Evolutionary conservation across 495 filamentous ascomycete genomes (phyloP).

Genomic region (Amniculicola lignicola): DNA sequence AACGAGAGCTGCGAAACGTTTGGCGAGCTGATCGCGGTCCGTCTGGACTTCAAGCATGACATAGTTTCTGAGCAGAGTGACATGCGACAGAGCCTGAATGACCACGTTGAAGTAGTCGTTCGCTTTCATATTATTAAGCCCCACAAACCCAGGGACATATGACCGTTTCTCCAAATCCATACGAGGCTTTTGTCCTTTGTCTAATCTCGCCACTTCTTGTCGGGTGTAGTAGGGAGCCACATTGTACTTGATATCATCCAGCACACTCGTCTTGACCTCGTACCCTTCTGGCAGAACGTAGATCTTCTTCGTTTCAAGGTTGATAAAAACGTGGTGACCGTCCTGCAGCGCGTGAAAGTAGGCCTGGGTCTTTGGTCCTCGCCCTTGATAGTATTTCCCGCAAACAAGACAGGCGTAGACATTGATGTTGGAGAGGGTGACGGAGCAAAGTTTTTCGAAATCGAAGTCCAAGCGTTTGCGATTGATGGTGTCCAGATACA

Average conservation of each 20-base stretch:
- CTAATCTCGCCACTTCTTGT: conserved; percentile 73
- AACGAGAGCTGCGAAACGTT: conserved; percentile 85
- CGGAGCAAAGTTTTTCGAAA: conserved; percentile 96
- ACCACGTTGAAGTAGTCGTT: conserved; percentile 99
- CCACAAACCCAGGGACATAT: conserved; percentile 90
- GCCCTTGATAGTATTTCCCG: conserved; percentile 94
- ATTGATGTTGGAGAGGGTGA: conserved; percentile 95
- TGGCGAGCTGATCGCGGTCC: conserved; percentile 56
- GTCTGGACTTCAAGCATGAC: conserved; percentile 80
- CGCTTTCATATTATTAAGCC: conserved; percentile 99
- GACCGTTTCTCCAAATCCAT: conserved; percentile 77
- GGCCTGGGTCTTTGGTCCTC: conserved; percentile 89
- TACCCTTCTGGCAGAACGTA: conserved; percentile 97
- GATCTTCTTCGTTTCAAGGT: conserved; percentile 90
- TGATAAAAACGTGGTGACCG: conserved; percentile 95
- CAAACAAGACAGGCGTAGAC: conserved; percentile 98
- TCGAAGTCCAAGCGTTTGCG: conserved; percentile 86
- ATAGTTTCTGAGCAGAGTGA: conserved; percentile 85
- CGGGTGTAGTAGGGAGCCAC: conserved; percentile 85
- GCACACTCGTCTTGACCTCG: conserved; percentile 88
- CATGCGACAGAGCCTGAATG: conserved; percentile 89
- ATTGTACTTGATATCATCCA: conserved; percentile 98
- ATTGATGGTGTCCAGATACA: conserved; percentile 97
- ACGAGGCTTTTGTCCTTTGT: conserved; percentile 69
- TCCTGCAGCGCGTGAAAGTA: conserved; percentile 97